Evolutionary conservation across 2,329 filamentous ascomycete genomes (phyloP).

Genomic region (Cadophora malorum): DNA sequence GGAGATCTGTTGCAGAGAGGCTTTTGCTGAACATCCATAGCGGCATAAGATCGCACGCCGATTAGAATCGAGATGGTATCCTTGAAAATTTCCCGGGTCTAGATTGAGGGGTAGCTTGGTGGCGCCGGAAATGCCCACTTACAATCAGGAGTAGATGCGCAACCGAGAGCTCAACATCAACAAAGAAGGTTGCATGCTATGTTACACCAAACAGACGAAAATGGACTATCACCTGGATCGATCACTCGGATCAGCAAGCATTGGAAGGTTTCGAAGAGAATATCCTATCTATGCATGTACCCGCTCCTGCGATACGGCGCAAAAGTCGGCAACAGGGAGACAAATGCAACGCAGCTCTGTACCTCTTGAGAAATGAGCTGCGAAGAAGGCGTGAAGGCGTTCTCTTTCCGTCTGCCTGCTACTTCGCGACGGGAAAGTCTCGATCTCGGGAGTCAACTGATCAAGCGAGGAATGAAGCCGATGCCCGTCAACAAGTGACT

Average conservation of each 20-base stretch:
- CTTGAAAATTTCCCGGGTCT: neutral
- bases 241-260: neutral
- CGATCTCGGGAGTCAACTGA: neutral
- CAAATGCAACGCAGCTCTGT: neutral
- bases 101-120: neutral
- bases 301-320: neutral
- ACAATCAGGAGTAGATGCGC: neutral
- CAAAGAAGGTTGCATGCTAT: neutral
- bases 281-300: neutral
- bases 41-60: neutral
- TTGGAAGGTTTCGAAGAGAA: neutral
- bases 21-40: neutral
- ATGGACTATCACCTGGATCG: neutral
- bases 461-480: neutral
- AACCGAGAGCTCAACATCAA: neutral
- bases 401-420: neutral
- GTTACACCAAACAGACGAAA: neutral
- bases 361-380: neutral
- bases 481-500: neutral
- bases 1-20: neutral
- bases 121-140: neutral
- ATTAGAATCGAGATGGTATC: neutral
- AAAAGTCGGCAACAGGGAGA: neutral
- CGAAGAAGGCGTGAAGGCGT: neutral
- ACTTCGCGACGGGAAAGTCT: neutral